Percentiles rank a stretch among this genome's conserved stretches.
Conservation (phyloP, 176 grass and related monocot genomes). For the Eragrostis nindensis region DNA sequence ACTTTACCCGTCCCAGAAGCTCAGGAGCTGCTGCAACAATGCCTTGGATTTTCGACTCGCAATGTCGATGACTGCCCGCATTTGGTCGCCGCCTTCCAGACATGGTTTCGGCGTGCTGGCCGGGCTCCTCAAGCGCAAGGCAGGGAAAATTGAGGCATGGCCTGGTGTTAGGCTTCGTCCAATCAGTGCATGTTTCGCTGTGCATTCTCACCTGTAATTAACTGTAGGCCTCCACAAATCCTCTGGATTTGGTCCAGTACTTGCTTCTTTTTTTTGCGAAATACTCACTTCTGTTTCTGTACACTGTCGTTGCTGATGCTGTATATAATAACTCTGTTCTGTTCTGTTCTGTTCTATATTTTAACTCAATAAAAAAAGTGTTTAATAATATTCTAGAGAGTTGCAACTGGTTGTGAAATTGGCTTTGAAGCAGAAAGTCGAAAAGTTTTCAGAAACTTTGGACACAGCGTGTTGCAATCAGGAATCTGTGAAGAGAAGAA, state of each 20-base stretch:
- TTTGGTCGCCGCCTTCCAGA: slow-evolving; percentile 46
- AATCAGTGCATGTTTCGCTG: background rate
- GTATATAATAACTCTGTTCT: background rate
- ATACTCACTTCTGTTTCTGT: slow-evolving; percentile 28
- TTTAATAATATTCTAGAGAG: background rate
- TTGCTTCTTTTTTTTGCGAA: no score
- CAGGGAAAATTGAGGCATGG: slow-evolving; percentile 23
- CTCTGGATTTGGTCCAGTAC: slow-evolving; percentile 7
- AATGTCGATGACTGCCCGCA: slow-evolving; percentile 46
- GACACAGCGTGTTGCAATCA: no score
- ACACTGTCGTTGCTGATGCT: background rate
- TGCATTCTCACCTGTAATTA: slow-evolving; percentile 26
- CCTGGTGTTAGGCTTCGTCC: background rate
- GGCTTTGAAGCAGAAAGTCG: background rate
- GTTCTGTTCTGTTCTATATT: background rate
- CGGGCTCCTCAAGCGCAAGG: slow-evolving; percentile 34
- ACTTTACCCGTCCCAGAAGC: slow-evolving; percentile 65
- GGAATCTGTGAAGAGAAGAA: background rate
- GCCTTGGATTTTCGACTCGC: slow-evolving; percentile 77
- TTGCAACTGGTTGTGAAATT: background rate
- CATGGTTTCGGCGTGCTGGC: slow-evolving; percentile 45
- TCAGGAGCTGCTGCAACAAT: slow-evolving; percentile 74
- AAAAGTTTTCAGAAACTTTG: background rate
- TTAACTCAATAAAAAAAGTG: background rate
- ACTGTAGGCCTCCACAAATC: slow-evolving; percentile 25